Conservation (phyloP, 2,329 filamentous ascomycete genomes). For the Cladosporium sp. region DNA sequence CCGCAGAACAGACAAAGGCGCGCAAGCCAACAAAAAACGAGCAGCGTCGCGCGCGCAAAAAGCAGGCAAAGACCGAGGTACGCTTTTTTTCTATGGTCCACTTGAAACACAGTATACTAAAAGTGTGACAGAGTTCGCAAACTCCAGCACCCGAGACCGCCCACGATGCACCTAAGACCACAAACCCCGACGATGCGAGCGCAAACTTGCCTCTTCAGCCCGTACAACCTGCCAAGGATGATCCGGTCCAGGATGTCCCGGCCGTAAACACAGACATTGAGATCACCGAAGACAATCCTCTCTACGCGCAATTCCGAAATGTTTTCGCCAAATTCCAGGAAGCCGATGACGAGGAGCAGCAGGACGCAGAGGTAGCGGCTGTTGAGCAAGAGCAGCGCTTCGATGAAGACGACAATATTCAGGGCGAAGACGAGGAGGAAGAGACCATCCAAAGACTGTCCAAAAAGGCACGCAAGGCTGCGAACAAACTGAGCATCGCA, state of each 20-base stretch:
- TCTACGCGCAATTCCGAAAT: constrained; percentile 80
- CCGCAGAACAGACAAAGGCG: constrained; percentile 31
- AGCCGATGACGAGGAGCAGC: constrained; percentile 38
- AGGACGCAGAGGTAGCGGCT: constrained; percentile 37
- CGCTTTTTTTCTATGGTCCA: background rate
- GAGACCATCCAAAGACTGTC: constrained; percentile 71
- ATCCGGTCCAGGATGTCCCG: constrained; percentile 32
- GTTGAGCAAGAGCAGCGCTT: constrained; percentile 81
- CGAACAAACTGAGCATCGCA: constrained; percentile 90
- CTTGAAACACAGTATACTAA: constrained; percentile 8
- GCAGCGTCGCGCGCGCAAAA: constrained; percentile 89
- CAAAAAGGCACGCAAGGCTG: constrained; percentile 91
- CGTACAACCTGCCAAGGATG: constrained; percentile 32
- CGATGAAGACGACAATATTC: constrained; percentile 83
- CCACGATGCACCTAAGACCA: constrained; percentile 26
- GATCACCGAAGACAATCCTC: constrained; percentile 58
- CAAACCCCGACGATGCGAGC: constrained; percentile 25
- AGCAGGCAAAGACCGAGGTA: constrained; percentile 75
- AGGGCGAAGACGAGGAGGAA: constrained; percentile 74
- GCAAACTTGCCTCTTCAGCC: constrained; percentile 31
- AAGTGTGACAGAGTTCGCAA: constrained; percentile 28
- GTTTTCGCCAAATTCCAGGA: constrained; percentile 80
- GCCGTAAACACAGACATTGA: constrained; percentile 30
- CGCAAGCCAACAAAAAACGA: constrained; percentile 90
- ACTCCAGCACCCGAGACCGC: constrained; percentile 35